Conservation (phyloP, 2,329 filamentous ascomycete species). For the Stagonosporopsis cucurbitacearum region DNA sequence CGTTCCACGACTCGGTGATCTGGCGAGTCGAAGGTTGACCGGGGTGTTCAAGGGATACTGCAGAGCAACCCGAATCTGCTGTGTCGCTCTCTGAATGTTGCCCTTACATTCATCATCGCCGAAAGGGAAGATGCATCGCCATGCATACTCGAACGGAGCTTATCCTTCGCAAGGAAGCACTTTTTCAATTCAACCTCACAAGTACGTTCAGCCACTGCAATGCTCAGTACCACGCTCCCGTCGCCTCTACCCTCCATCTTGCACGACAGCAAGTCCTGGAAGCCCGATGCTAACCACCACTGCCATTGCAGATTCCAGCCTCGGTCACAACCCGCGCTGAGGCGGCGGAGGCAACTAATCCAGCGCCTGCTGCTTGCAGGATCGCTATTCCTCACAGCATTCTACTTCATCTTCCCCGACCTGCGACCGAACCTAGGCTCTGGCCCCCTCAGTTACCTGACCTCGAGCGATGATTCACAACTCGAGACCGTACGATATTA, state of each 20-base stretch:
- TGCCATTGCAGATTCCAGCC: slow-evolving; percentile 75
- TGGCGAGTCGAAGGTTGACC: slow-evolving; percentile 44
- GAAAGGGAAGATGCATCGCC: slow-evolving; percentile 80
- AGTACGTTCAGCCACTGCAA: slow-evolving; percentile 62
- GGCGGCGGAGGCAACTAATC: slow-evolving; percentile 76
- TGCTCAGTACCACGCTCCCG: slow-evolving; percentile 30
- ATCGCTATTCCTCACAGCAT: slow-evolving; percentile 63
- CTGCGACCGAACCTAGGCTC: slow-evolving; percentile 68
- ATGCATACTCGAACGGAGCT: slow-evolving; percentile 82
- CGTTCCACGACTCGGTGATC: slow-evolving; percentile 32
- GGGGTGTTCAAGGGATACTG: slow-evolving; percentile 47
- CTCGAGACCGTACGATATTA: slow-evolving; percentile 97
- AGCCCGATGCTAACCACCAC: slow-evolving; percentile 40
- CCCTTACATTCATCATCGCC: slow-evolving; percentile 64
- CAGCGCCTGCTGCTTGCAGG: slow-evolving; percentile 68
- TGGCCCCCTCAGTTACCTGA: slow-evolving; percentile 72
- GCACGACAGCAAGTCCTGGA: slow-evolving; percentile 26
- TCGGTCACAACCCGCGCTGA: slow-evolving; percentile 73
- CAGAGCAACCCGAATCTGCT: slow-evolving; percentile 34
- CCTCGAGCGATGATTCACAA: slow-evolving; percentile 72
- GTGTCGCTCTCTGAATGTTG: slow-evolving; percentile 59
- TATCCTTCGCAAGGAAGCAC: slow-evolving; percentile 72
- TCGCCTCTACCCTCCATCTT: slow-evolving; percentile 27
- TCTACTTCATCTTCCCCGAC: slow-evolving; percentile 79
- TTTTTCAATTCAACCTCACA: slow-evolving; percentile 88